Evolutionary conservation across 768 basidiomycete genomes (phyloP).

Genomic region (Podaxis mareebaensis): DNA sequence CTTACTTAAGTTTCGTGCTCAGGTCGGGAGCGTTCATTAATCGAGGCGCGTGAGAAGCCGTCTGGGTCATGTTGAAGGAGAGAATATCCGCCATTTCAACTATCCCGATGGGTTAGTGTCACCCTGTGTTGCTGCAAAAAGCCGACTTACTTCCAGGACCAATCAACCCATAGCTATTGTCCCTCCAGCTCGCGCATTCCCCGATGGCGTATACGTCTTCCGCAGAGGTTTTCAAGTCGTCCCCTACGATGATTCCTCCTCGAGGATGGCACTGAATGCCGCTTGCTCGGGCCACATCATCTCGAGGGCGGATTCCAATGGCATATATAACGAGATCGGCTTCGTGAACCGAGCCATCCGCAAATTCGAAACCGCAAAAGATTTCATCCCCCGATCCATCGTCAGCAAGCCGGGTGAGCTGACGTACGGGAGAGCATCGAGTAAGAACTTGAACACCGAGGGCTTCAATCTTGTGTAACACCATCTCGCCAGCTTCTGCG

Average conservation of each 20-base stretch:
- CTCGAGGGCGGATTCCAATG: conserved; percentile 70
- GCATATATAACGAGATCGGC: conserved; percentile 65
- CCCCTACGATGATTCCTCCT: conserved; percentile 61
- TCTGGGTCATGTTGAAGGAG: conserved; percentile 69
- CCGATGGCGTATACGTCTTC: conserved; percentile 71
- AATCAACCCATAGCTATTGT: conserved; percentile 71
- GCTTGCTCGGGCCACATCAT: conserved; percentile 57
- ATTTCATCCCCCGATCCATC: conserved; percentile 27
- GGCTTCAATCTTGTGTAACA: conserved; percentile 55
- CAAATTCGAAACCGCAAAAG: conserved; percentile 52
- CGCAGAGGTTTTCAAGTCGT: conserved; percentile 56
- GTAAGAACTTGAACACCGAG: conserved; percentile 61
- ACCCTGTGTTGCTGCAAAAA: neutral
- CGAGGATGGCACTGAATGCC: conserved; percentile 50
- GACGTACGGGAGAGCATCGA: conserved; percentile 33
- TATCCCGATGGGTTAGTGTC: conserved; percentile 14
- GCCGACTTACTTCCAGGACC: conserved; percentile 56
- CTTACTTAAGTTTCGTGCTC: conserved; percentile 63
- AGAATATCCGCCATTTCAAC: conserved; percentile 77
- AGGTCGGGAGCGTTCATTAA: conserved; percentile 61
- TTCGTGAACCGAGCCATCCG: conserved; percentile 44
- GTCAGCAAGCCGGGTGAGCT: conserved; percentile 26
- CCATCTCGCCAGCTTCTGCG: conserved; percentile 58
- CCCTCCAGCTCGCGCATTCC: conserved; percentile 72
- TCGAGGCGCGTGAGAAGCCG: conserved; percentile 32